Conservation (phyloP, 2,329 filamentous ascomycete genomes). For the Fusarium newnesense region DNA sequence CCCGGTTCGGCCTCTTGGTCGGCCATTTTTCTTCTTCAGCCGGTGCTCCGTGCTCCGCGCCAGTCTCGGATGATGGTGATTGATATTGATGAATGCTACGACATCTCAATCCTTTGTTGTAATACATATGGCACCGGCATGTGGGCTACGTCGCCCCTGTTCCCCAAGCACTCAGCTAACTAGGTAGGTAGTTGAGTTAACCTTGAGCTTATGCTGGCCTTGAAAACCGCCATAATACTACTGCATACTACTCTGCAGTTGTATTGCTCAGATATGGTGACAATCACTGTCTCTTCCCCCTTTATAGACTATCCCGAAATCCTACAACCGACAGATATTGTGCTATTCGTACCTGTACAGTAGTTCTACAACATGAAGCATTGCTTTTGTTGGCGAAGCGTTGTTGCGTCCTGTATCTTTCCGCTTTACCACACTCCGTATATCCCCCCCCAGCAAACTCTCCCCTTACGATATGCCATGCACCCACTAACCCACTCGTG, state of each 20-base stretch:
- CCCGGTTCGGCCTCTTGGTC: constrained; percentile 43
- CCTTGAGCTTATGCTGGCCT: constrained; percentile 12
- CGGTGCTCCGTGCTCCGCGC: constrained; percentile 25
- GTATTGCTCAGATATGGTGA: constrained; percentile 16
- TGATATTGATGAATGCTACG: constrained; percentile 20
- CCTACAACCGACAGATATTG: neutral
- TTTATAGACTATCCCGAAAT: neutral
- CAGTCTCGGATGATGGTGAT: constrained; percentile 27
- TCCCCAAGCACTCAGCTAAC: constrained; percentile 4
- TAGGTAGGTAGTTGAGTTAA: constrained; percentile 2
- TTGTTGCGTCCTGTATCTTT: constrained; percentile 13
- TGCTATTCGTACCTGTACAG: constrained; percentile 10
- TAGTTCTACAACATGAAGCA: constrained; percentile 4
- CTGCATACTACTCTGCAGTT: constrained; percentile 4
- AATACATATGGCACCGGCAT: neutral
- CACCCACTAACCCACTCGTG: constrained; percentile 14
- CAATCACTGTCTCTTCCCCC: constrained; percentile 5
- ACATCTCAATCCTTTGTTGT: neutral
- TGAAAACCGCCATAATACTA: neutral
- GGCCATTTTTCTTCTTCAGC: constrained; percentile 39
- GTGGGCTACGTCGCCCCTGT: constrained; percentile 18
- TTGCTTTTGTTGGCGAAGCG: constrained; percentile 1
- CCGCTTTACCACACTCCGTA: constrained; percentile 13
- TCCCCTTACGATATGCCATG: constrained; percentile 9
- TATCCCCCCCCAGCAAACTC: constrained; percentile 4